Conservation (phyloP, 2,329 filamentous ascomycete genomes). For the Aciculosporium take region DNA sequence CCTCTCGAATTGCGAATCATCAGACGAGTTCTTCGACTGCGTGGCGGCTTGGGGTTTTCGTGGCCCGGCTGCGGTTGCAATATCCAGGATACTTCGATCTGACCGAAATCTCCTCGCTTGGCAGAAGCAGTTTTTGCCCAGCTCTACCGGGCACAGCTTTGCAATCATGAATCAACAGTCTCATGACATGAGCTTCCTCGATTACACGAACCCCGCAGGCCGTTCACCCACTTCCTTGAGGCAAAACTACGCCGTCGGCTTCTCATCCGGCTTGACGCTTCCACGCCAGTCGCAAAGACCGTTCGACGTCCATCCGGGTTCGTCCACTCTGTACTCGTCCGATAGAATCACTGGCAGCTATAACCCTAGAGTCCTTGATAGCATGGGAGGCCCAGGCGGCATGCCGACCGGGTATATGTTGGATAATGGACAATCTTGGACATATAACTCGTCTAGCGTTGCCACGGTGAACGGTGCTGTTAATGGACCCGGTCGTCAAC, state of each 20-base stretch:
- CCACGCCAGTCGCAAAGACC: conserved; percentile 51
- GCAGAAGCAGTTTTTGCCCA: conserved; percentile 13
- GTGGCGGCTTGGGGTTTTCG: background rate
- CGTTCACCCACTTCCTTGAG: conserved; percentile 55
- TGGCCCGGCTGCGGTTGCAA: background rate
- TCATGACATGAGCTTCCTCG: conserved; percentile 55
- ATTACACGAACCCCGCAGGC: conserved; percentile 45
- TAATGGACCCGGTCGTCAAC: conserved; percentile 45
- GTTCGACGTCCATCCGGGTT: conserved; percentile 55
- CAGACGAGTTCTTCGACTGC: background rate
- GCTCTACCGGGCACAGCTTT: conserved; percentile 9
- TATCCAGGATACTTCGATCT: background rate
- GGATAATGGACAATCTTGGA: conserved; percentile 70
- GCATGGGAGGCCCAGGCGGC: conserved; percentile 23
- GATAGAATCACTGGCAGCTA: conserved; percentile 50
- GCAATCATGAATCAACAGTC: conserved; percentile 31
- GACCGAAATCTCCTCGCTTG: conserved; percentile 1
- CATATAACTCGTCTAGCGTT: conserved; percentile 54
- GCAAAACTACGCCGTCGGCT: conserved; percentile 43
- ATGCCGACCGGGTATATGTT: conserved; percentile 36
- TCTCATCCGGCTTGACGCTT: conserved; percentile 31
- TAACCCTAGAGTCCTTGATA: conserved; percentile 44
- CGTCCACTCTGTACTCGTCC: conserved; percentile 52
- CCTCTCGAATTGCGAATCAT: background rate
- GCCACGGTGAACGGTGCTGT: conserved; percentile 48